These are phyloP conservation scores for Heterobasidion occidentale DNA, from an alignment of 1,284 basidiomycete genomes.

Conservation along the genomic window DNA sequence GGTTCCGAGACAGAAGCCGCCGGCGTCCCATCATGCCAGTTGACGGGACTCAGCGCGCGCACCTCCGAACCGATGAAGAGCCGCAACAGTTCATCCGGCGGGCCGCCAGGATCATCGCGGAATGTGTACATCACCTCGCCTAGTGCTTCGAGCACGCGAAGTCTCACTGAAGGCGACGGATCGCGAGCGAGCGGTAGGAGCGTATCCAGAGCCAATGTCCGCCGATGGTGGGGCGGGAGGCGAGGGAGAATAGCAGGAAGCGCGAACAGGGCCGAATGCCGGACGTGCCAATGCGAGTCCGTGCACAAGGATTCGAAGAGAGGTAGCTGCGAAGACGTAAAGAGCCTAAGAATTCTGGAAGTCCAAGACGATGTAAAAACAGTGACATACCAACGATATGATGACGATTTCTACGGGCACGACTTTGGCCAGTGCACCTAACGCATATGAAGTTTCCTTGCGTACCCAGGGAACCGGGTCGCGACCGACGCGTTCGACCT, in stretches of 20 bases:
- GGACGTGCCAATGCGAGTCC: slow-evolving; percentile 79
- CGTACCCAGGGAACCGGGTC: slow-evolving; percentile 83
- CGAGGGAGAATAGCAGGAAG: slow-evolving; percentile 76
- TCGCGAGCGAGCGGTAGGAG: slow-evolving; percentile 63
- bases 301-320: slow-evolving; percentile 66
- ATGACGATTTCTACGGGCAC: slow-evolving; percentile 67
- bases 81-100: slow-evolving; percentile 73
- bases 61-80: slow-evolving; percentile 43
- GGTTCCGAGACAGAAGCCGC: background rate
- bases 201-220: slow-evolving; percentile 55
- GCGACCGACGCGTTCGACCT: slow-evolving; percentile 72
- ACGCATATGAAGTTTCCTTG: slow-evolving; percentile 84
- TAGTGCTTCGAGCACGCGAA: slow-evolving; percentile 81
- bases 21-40: slow-evolving; percentile 9
- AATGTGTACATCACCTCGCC: slow-evolving; percentile 92
- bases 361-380: background rate
- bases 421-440: slow-evolving; percentile 84
- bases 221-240: slow-evolving; percentile 46
- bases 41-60: slow-evolving; percentile 1
- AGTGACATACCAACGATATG: slow-evolving; percentile 51
- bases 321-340: slow-evolving; percentile 50
- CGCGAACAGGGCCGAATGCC: slow-evolving; percentile 84
- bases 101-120: slow-evolving; percentile 54
- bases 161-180: slow-evolving; percentile 64
- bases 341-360: slow-evolving; percentile 1